Base-by-base conservation (phyloP, 345 rosid species). In the Lepidium africanum region DNA sequence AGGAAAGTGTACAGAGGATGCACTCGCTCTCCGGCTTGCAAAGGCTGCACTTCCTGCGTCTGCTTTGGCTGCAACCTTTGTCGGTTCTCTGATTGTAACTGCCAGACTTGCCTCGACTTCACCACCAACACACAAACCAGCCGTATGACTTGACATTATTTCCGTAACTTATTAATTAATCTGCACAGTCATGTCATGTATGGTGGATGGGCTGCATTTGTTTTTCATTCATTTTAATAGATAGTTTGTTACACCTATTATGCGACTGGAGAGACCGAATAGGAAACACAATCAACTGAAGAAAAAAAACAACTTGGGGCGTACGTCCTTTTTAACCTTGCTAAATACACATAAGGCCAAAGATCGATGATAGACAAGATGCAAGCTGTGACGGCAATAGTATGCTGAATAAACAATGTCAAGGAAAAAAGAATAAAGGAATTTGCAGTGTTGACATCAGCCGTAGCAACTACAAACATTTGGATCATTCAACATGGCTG, bases 41-140 rank as follows among this genome's bases (percentile, higher is more conserved):
- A 86, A 72, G 97, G 99, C 3, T 94, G 99, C 84, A 94, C 97
- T 30, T 87, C 97, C 37, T 94, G 97, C 38, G 97, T 94, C 27
- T 94, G 99, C 82, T 91, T 91, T 16, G 99, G 99, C 43, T 89
- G 99, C 59, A 86, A 83, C 23, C 80, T 87, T 67, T 91, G 99
- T 47, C 95, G 97, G 9, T 91, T 89, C 83, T 58, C 87, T 0
- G 96, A 94, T 42, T 94, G 99, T 79, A 85, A 78, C 81, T 94
- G 96, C 89, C 99, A 91, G 82, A 91, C 88, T 38, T 94, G 99
- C 86, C 79, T 69, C 0, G 99, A 94, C 79, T 91, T 91, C 80
- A 89, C 90, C 70, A 47, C 65, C 75, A 75, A 61, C 65, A 5
- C 46, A 53, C 51, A 72, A n/a, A 65, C 53, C 33, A 30, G 33